Conservation (phyloP, 1,284 basidiomycete species). For the Leccinum griseonigrum region DNA sequence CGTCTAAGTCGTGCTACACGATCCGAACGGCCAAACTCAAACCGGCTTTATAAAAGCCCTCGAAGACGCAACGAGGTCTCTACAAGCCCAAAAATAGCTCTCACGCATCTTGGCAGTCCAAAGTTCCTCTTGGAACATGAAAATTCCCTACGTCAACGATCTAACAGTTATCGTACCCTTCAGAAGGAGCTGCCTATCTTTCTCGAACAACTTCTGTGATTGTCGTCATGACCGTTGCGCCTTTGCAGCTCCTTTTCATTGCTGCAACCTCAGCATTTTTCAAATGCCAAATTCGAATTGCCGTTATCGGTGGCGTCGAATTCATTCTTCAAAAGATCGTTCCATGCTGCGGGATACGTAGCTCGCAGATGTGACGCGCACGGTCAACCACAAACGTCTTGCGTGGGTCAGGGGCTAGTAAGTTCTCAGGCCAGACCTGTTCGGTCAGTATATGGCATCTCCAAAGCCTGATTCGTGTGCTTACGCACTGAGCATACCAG, state of each 20-base stretch:
- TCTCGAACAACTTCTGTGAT: slow-evolving; percentile 24
- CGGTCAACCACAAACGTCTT: slow-evolving; percentile 9
- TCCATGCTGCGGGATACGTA: slow-evolving; percentile 25
- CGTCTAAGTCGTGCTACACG: slow-evolving; percentile 19
- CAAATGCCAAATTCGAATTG: slow-evolving; percentile 23
- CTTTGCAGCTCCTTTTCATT: slow-evolving; percentile 14
- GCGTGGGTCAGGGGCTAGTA: slow-evolving; percentile 31
- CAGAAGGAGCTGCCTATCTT: slow-evolving; percentile 5
- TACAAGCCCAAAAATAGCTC: slow-evolving; percentile 27
- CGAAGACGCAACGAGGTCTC: slow-evolving; percentile 26
- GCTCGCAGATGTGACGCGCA: slow-evolving; percentile 5
- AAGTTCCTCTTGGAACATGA: slow-evolving; percentile 24
- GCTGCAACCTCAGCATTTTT: slow-evolving; percentile 14
- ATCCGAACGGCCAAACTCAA: slow-evolving; percentile 8
- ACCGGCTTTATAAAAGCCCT: slow-evolving; percentile 26
- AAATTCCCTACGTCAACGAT: slow-evolving; percentile 22
- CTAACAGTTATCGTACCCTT: slow-evolving; percentile 8
- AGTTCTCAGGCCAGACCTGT: slow-evolving; percentile 3
- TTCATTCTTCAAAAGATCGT: slow-evolving; percentile 21
- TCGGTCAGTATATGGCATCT: slow-evolving; percentile 15
- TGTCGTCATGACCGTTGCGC: slow-evolving; percentile 21
- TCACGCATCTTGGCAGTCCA: slow-evolving; percentile 22
- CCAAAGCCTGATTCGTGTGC: slow-evolving; percentile 22
- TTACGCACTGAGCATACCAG: slow-evolving; percentile 17
- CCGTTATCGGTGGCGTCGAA: slow-evolving; percentile 32